Conservation (phyloP, 257 asterid genomes). For the Linderniella brevidens region DNA sequence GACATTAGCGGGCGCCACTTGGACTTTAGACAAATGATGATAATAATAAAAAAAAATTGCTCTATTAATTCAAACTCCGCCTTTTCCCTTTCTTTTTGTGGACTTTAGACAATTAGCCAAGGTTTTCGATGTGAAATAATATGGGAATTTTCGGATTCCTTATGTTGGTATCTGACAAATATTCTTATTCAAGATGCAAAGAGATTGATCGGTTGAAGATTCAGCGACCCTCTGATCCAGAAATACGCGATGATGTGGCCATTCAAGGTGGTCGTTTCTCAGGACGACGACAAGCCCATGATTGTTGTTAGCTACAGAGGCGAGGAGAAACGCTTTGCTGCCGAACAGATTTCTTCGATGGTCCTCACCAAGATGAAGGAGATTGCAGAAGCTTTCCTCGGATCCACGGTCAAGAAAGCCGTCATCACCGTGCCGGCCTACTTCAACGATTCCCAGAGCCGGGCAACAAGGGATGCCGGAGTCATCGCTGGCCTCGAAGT, state of each 20-base stretch:
- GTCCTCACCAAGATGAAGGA: slow-evolving; percentile 66
- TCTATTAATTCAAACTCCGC: no score
- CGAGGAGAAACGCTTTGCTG: slow-evolving; percentile 68
- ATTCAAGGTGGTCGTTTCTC: slow-evolving; percentile 45
- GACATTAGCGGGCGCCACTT: no score
- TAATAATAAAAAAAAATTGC: no score
- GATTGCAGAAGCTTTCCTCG: slow-evolving; percentile 70
- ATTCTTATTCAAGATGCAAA: slow-evolving; percentile 83
- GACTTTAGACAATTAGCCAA: no score
- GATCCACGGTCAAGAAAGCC: slow-evolving; percentile 52
- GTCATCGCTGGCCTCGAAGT: slow-evolving; percentile 69
- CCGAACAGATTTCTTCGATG: slow-evolving; percentile 84
- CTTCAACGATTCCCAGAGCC: slow-evolving; percentile 75
- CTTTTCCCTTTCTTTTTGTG: no score
- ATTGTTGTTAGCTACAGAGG: slow-evolving; percentile 57
- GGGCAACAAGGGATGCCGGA: slow-evolving; percentile 87
- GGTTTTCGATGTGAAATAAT: no score
- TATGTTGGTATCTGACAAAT: no score
- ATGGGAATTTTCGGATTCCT: no score
- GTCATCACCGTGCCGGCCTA: slow-evolving; percentile 79
- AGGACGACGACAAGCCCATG: slow-evolving; percentile 67
- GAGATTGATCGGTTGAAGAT: slow-evolving; percentile 65
- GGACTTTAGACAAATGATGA: no score
- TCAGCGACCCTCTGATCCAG: slow-evolving; percentile 48
- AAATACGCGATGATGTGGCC: slow-evolving; percentile 72